Base-by-base conservation (phyloP, 305 asterid genomes). In the Fraxinus greggii region DNA sequence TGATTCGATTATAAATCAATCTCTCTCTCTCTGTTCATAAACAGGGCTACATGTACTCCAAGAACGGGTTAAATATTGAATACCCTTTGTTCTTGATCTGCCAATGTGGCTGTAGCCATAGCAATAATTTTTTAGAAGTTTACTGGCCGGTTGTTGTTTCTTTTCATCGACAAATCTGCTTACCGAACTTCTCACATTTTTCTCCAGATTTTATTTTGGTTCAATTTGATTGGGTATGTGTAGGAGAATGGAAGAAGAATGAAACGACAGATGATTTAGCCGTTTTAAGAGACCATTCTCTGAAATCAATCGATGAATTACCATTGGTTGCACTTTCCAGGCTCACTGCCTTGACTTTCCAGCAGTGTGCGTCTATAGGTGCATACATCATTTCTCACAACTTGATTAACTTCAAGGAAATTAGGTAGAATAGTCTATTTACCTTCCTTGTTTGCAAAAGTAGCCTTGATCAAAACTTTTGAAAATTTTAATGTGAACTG, bases 91-190 rank as follows among this genome's bases (percentile, higher is more conserved):
- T 80, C 81, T 84, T 84, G 81, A 83, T 48, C 15, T 80, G 81
- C 84, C 86, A 69, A 3, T 73, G 78, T 33, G 86, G 86, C 86
- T 84, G 86, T 84, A 84, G 84, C 86, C 33, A 84, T 31, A 80
- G 56, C 32, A 77, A 65, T 45, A 74, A 48, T 21, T 13, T 9
- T 4, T 38, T 54, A 24, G 86, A 32, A 80, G 81, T 84, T 84
- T 61, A 84, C 84, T 79, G 84, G 84, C 84, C 76, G 84, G 81
- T 84, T 80, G 81, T 83, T 76, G 84, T 80, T 80, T 70, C 8
- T 31, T 79, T 21, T 45, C 33, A 51, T 83, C 78, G 70, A 74
- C 86, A 83, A 72, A 79, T 83, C 81, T 84, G 86, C 86, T 84
- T 84, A 80, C 84, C 72, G 86, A 80, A 80, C 81, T 76, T 84